These are phyloP conservation scores for Termitomyces bulborhizus DNA, from an alignment of 768 basidiomycete species.

Conservation along the genomic window DNA sequence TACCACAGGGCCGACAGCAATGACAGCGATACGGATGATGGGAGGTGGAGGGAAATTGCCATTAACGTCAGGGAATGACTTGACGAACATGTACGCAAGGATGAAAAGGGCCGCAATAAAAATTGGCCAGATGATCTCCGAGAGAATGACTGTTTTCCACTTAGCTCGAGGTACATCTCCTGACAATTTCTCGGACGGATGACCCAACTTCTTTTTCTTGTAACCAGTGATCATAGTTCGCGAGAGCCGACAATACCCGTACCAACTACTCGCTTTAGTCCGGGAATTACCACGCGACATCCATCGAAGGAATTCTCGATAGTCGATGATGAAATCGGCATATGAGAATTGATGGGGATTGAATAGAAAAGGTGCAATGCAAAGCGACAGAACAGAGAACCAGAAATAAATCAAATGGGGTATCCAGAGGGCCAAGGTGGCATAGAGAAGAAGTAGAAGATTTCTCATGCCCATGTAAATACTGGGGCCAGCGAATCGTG, in stretches of 20 bases:
- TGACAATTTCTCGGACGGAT: constrained; percentile 96
- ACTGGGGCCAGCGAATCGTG: constrained; percentile 98
- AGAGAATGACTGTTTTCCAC: constrained; percentile 78
- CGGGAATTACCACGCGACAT: constrained; percentile 98
- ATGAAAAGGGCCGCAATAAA: constrained; percentile 71
- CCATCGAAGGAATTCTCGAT: constrained; percentile 97
- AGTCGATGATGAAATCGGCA: constrained; percentile 97
- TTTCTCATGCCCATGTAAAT: constrained; percentile 99
- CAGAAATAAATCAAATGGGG: constrained; percentile 98
- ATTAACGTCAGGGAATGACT: constrained; percentile 70
- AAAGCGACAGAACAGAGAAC: constrained; percentile 92
- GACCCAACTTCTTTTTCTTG: constrained; percentile 98
- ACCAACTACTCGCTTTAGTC: constrained; percentile 97
- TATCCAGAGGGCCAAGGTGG: constrained; percentile 88
- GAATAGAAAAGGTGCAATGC: constrained; percentile 96
- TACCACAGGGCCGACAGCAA: constrained; percentile 88
- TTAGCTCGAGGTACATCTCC: constrained; percentile 89
- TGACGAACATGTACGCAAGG: constrained; percentile 88
- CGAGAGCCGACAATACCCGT: constrained; percentile 96
- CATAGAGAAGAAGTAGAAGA: constrained; percentile 82
- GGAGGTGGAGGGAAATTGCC: constrained; percentile 74
- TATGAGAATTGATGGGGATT: constrained; percentile 99
- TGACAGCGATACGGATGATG: constrained; percentile 81
- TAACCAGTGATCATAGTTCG: constrained; percentile 98
- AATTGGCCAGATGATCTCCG: constrained; percentile 80